These are phyloP conservation scores for Phaeosphaeriaceae sp. DNA, from an alignment of 2,329 filamentous ascomycete genomes.

Conservation along the genomic window DNA sequence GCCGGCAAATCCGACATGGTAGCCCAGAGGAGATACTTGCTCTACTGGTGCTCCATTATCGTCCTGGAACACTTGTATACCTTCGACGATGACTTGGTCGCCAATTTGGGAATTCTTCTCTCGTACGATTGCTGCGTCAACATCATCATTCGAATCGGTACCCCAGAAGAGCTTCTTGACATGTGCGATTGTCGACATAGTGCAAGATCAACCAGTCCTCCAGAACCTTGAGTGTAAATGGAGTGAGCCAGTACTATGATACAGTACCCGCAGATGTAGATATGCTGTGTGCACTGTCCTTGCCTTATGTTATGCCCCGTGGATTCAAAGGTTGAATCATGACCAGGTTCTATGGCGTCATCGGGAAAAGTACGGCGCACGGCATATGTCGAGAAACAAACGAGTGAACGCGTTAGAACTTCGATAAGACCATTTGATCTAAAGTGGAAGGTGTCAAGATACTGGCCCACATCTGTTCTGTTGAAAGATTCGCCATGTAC, in stretches of 20 bases:
- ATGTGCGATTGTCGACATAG: slow-evolving; percentile 15
- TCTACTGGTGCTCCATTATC: slow-evolving; percentile 39
- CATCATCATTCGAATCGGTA: slow-evolving; percentile 17
- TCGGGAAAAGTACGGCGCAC: slow-evolving; percentile 9
- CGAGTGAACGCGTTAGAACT: neutral
- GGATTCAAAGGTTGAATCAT: slow-evolving; percentile 8
- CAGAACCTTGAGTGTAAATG: neutral
- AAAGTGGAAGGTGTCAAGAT: slow-evolving; percentile 1
- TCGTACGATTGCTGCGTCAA: slow-evolving; percentile 22
- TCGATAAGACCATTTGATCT: neutral
- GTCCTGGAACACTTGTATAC: slow-evolving; percentile 22
- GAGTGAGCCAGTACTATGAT: neutral
- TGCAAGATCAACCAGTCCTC: neutral
- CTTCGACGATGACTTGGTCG: slow-evolving; percentile 31
- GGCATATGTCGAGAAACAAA: slow-evolving; percentile 2
- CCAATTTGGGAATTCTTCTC: slow-evolving; percentile 37
- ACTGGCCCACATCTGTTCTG: neutral
- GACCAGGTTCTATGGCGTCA: slow-evolving; percentile 22
- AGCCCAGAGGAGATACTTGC: slow-evolving; percentile 37
- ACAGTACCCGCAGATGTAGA: neutral
- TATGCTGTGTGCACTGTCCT: neutral
- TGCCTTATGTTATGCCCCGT: neutral
- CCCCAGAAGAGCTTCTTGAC: slow-evolving; percentile 26
- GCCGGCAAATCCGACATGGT: slow-evolving; percentile 38
- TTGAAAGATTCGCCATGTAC: no score